Conservation (phyloP, 768 basidiomycete genomes). For the Pisolithus marmoratus region DNA sequence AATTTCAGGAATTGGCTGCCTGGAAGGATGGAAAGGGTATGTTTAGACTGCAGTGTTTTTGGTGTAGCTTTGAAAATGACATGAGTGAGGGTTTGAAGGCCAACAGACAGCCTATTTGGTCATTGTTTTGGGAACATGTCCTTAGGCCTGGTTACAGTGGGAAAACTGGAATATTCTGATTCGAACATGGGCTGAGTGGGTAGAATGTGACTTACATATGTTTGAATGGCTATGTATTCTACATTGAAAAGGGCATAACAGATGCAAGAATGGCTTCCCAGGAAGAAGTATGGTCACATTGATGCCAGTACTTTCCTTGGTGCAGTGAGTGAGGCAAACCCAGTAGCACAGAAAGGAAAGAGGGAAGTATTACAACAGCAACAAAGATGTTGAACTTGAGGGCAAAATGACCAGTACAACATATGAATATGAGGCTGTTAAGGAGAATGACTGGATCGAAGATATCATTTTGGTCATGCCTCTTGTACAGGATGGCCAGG, state of each 20-base stretch:
- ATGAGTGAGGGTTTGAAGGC: neutral
- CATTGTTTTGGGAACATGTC: neutral
- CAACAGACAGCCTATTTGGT: neutral
- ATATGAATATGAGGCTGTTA: conserved; percentile 27
- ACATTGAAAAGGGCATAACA: conserved; percentile 31
- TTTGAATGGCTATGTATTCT: conserved; percentile 32
- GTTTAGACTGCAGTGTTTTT: too few species aligned
- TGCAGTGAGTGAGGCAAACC: neutral
- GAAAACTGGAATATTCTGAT: neutral
- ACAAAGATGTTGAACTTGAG: conserved; percentile 33
- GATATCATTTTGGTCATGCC: conserved; percentile 6
- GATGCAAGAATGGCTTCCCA: conserved; percentile 32
- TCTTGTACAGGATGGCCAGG: conserved; percentile 17
- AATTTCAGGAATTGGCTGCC: too few species aligned
- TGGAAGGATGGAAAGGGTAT: too few species aligned
- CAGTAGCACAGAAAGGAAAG: neutral
- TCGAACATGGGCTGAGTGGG: neutral
- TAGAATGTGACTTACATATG: conserved; percentile 28
- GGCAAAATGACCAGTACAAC: conserved; percentile 27
- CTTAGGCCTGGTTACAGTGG: neutral
- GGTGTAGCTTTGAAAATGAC: too few species aligned
- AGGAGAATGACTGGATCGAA: conserved; percentile 21
- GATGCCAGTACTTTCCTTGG: conserved; percentile 24
- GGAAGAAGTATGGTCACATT: conserved; percentile 14
- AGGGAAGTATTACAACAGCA: conserved; percentile 22